Conservation (phyloP, 2,329 filamentous ascomycete species). For the Sporothrix brasiliensis region DNA sequence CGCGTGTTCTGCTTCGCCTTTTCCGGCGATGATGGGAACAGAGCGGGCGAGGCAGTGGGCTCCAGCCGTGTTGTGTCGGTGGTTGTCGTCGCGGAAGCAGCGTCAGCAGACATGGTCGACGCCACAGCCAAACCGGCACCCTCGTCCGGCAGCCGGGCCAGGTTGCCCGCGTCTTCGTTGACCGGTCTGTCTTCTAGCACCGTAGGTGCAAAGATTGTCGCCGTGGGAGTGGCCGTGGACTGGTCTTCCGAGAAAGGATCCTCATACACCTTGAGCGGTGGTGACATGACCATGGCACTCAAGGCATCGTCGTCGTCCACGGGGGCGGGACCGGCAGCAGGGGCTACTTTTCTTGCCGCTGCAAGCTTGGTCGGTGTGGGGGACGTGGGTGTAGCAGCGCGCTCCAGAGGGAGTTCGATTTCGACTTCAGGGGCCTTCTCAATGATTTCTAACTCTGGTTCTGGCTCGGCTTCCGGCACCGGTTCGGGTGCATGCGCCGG, state of each 20-base stretch:
- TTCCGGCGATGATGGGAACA: conserved; percentile 49
- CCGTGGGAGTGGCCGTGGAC: conserved; percentile 50
- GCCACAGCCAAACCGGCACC: neutral
- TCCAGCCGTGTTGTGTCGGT: conserved; percentile 5
- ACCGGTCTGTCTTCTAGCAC: conserved; percentile 64
- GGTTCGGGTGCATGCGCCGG: neutral
- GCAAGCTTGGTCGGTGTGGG: conserved; percentile 24
- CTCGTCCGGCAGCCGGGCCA: conserved; percentile 38
- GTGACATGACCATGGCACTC: conserved; percentile 41
- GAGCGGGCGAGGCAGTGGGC: conserved; percentile 31
- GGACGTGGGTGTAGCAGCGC: conserved; percentile 27
- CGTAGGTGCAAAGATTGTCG: conserved; percentile 49
- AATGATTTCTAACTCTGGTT: neutral
- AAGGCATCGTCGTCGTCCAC: conserved; percentile 30
- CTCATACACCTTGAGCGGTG: conserved; percentile 61
- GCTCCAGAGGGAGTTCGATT: neutral
- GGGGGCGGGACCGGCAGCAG: neutral
- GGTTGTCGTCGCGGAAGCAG: conserved; percentile 20
- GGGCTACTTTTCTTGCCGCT: neutral
- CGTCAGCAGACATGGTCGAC: conserved; percentile 29
- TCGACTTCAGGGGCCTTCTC: conserved; percentile 4
- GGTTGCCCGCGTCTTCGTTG: conserved; percentile 56
- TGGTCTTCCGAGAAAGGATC: conserved; percentile 61
- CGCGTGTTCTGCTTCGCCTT: conserved; percentile 61
- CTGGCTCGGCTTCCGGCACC: neutral